Percentiles rank a stretch among this genome's conserved stretches.
phyloP scores from a whole-genome alignment of 2,329 filamentous ascomycete species.

The Neopestalotiopsis clavispora region DNA sequence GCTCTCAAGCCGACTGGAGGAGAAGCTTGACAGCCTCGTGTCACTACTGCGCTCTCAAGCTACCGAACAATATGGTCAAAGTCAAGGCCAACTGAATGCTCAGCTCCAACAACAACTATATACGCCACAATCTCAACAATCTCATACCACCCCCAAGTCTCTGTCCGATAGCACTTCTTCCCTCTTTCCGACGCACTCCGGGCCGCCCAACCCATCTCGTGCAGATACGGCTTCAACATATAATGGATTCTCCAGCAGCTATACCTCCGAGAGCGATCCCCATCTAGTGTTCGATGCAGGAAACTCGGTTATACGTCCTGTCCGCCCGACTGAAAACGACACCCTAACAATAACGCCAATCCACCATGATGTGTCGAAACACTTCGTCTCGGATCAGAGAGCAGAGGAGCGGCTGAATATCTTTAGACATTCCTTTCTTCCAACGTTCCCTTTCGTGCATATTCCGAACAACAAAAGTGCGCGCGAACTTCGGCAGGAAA shows the following conservation, averaged over 20 bases:
- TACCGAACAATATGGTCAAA: conserved; percentile 22
- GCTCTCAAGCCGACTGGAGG: conserved; percentile 26
- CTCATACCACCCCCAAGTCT: conserved; percentile 10
- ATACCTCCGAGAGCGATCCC: conserved; percentile 14
- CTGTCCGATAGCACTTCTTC: conserved; percentile 4
- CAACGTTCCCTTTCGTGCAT: conserved; percentile 25
- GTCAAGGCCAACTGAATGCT: conserved; percentile 20
- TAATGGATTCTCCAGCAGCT: background rate
- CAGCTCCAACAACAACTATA: too few relatives aligned
- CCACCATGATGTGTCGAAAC: conserved; percentile 22
- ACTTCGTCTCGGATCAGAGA: conserved; percentile 19
- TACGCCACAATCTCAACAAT: too few relatives aligned
- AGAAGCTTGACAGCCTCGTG: conserved; percentile 36
- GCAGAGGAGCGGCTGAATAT: conserved; percentile 23
- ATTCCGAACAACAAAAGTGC: conserved; percentile 21
- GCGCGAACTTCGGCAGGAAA: conserved; percentile 23
- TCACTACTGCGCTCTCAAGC: conserved; percentile 34
- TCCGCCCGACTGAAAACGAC: background rate
- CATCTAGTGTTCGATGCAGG: conserved; percentile 25
- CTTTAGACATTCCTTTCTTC: background rate
- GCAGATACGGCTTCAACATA: background rate
- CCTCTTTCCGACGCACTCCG: background rate
- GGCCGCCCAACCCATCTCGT: background rate
- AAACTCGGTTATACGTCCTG: conserved; percentile 22
- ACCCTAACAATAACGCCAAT: conserved; percentile 17